phyloP scores from a whole-genome alignment of 495 filamentous ascomycete genomes.

The Neurospora sp. region DNA sequence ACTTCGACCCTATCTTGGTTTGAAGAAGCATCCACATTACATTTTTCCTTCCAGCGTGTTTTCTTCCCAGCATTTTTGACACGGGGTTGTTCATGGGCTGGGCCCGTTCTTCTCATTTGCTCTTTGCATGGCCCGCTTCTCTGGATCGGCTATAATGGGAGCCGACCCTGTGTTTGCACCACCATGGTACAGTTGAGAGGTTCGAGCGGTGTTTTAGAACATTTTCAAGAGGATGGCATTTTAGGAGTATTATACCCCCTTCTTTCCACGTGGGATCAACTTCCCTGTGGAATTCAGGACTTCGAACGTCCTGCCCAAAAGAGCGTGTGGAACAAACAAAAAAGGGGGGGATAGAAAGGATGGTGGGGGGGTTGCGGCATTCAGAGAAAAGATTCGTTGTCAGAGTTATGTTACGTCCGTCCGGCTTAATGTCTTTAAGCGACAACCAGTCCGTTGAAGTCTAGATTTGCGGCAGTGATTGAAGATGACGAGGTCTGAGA shows the following conservation, averaged over 20 bases:
- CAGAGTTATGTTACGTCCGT: neutral
- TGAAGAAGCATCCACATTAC: neutral
- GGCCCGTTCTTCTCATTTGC: neutral
- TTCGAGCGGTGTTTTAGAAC: neutral
- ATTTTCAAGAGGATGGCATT: slow-evolving; percentile 3
- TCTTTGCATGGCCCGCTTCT: neutral
- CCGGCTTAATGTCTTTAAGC: neutral
- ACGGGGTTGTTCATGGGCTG: neutral
- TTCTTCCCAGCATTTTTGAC: neutral
- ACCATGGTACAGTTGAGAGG: neutral
- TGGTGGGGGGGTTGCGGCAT: neutral
- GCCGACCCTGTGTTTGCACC: neutral
- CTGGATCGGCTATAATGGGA: neutral
- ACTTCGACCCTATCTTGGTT: neutral
- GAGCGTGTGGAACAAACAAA: neutral
- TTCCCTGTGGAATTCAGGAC: neutral
- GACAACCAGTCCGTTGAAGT: neutral
- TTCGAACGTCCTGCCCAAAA: neutral
- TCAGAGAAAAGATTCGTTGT: neutral
- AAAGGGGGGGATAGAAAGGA: neutral
- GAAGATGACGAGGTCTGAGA: neutral
- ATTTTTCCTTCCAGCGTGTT: slow-evolving; percentile 10
- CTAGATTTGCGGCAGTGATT: neutral
- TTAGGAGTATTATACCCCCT: slow-evolving; percentile 13
- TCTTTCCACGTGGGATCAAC: slow-evolving; percentile 1